Conservation (phyloP, 2,329 filamentous ascomycete genomes). For the Trichoderma harzianum region DNA sequence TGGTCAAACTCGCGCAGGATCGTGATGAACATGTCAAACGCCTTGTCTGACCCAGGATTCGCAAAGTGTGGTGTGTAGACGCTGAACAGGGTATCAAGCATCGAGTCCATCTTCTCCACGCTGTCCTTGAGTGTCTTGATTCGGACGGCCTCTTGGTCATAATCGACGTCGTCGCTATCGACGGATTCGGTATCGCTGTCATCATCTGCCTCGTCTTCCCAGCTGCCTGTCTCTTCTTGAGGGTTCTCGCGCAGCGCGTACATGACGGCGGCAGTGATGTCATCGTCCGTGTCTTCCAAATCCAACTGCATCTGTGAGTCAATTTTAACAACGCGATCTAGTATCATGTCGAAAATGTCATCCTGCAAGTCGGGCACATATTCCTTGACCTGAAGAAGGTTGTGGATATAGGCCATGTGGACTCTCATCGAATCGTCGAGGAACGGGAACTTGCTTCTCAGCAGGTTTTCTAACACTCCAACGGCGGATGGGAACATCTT, state of each 20-base stretch:
- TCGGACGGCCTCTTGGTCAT: conserved; percentile 59
- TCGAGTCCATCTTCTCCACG: conserved; percentile 85
- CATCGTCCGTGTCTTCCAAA: conserved; percentile 87
- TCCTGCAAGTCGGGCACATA: conserved; percentile 76
- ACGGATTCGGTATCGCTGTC: conserved; percentile 69
- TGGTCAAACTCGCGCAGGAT: conserved; percentile 82
- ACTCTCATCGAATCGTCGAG: conserved; percentile 70
- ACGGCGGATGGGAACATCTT: conserved; percentile 78
- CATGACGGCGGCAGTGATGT: conserved; percentile 71
- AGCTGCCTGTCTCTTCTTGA: conserved; percentile 32
- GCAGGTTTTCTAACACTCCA: conserved; percentile 62
- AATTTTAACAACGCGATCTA: conserved; percentile 84
- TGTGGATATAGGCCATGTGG: conserved; percentile 86
- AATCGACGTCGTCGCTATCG: conserved; percentile 65
- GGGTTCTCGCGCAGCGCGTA: conserved; percentile 40
- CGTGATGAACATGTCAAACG: conserved; percentile 71
- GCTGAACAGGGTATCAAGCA: conserved; percentile 82
- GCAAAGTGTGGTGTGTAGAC: conserved; percentile 74
- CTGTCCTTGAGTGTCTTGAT: conserved; percentile 74
- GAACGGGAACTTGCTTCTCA: conserved; percentile 70
- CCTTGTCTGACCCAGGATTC: conserved; percentile 63
- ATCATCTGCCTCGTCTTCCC: conserved; percentile 51
- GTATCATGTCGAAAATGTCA: conserved; percentile 78
- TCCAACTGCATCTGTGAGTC: conserved; percentile 95
- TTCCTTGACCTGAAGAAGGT: conserved; percentile 71